These are phyloP conservation scores for Nitzschia sp. DNA, from an alignment of 108 stramenopile genomes.

Conservation along the genomic window DNA sequence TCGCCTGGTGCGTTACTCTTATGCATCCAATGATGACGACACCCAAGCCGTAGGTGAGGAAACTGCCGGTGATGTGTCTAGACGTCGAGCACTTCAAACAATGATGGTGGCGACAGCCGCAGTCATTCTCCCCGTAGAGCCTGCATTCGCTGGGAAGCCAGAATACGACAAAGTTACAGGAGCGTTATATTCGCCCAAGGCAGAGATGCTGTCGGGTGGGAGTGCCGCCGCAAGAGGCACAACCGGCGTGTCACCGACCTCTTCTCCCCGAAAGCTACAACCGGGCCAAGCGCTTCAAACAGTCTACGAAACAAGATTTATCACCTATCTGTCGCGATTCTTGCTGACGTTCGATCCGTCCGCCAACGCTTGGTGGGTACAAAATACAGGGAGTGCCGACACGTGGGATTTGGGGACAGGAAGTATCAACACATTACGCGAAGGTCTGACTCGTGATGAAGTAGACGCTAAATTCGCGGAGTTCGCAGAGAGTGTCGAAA, in stretches of 20 bases:
- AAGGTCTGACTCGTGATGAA: not conserved
- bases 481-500: constrained; percentile 83
- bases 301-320: constrained; percentile 81
- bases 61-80: too few species aligned
- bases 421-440: not conserved
- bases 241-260: not conserved
- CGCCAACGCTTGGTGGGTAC: constrained; percentile 70
- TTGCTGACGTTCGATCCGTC: constrained; percentile 83
- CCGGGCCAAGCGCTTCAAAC: constrained; percentile 59
- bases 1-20: too few species aligned
- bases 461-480: constrained; percentile 58
- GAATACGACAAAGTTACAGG: constrained; percentile 64
- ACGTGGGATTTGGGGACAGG: constrained; percentile 23
- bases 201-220: constrained; percentile 68
- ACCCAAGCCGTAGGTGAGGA: too few species aligned
- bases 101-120: constrained; percentile 14
- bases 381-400: constrained; percentile 20
- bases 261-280: constrained; percentile 8
- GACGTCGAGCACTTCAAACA: constrained; percentile 8
- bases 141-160: constrained; percentile 40
- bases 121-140: not conserved
- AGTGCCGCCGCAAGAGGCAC: constrained; percentile 48
- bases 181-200: constrained; percentile 61
- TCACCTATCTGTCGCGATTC: constrained; percentile 82
- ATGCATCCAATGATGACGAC: too few species aligned